Evolutionary conservation across 257 asterid species (phyloP), one percentile per base, ranked within the genome.

Genomic region (Vinca minor): DNA sequence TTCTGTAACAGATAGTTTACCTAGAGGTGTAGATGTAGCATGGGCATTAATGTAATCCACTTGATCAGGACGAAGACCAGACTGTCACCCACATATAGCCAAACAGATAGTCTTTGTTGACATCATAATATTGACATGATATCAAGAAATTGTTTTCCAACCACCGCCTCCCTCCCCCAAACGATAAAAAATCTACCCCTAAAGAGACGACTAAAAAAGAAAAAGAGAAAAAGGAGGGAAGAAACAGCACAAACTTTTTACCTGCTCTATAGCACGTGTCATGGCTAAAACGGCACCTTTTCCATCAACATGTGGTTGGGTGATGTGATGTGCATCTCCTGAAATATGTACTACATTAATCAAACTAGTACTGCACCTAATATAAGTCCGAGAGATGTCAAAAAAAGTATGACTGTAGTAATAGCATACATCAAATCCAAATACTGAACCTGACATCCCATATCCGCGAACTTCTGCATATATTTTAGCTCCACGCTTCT

Each of bases 11-110:
- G 42, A 38, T 36, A 61, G 57, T 76, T 38, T 86, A 91, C 98
- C 98, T 76, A 92, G 71, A 68, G 97, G 94, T 44, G 98, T 92
- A 61, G 98, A 92, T 52, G 98, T 92, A 61, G 98, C 97, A 64
- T 92, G 98, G 56, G 97, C 96, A 75, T 92, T 92, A 63, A 92
- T 71, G 78, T 92, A 92, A 70, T 85, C 96, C 82, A 92, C 97
- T 76, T 92, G 95, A 56, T 73, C 67, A 68, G 94, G 85, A 60
- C 68, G 69, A 70, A 92, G 77, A 32, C 96, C 95, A 44, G 97
- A 89, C 96, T 91, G 92, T 82, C 79, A 74, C 52, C 35, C 67
- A 77, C 47, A 71, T 53, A 31, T 62, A 74, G 60, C 45, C 20
- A 20, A 50, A 50, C 12, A 48, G 54, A 35, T 39, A 46, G 25